Evolutionary conservation across 1,284 basidiomycete genomes (phyloP).

Genomic region (Termitomyces sp.): DNA sequence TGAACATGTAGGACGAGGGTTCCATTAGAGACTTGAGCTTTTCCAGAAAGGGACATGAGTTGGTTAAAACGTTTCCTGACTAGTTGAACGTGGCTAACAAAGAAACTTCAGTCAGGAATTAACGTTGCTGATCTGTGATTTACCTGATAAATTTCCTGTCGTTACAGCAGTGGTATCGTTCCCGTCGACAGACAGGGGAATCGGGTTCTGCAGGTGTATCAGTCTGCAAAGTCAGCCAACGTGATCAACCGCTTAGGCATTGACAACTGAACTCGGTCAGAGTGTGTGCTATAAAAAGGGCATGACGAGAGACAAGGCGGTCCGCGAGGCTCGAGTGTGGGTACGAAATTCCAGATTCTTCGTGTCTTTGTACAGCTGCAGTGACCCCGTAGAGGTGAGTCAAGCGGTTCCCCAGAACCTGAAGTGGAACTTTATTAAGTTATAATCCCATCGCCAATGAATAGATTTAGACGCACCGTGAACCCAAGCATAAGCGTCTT

Average conservation of each 20-base stretch:
- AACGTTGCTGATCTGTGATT: neutral
- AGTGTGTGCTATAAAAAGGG: too few relatives aligned
- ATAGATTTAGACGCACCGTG: too few relatives aligned
- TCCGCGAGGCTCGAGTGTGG: neutral
- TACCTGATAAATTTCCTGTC: conserved; percentile 35
- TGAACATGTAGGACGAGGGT: conserved; percentile 33
- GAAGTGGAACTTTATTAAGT: too few relatives aligned
- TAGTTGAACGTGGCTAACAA: conserved; percentile 27
- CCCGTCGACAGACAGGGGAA: conserved; percentile 28
- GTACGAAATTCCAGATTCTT: too few relatives aligned
- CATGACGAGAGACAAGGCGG: neutral
- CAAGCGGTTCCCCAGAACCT: too few relatives aligned
- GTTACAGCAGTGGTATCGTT: conserved; percentile 27
- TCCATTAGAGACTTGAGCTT: conserved; percentile 28
- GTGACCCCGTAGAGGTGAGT: too few relatives aligned
- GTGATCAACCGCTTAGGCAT: too few relatives aligned
- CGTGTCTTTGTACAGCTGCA: too few relatives aligned
- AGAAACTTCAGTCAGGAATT: neutral
- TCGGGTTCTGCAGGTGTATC: conserved; percentile 34
- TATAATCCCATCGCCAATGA: too few relatives aligned
- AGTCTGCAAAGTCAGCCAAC: conserved; percentile 25
- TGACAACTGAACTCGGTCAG: too few relatives aligned
- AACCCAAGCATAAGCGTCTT: too few relatives aligned
- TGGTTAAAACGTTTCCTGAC: conserved; percentile 30
- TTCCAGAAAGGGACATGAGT: conserved; percentile 29